Percentiles rank a stretch among this genome's conserved stretches.
phyloP scores from a whole-genome alignment of 2,329 filamentous ascomycete species.

The Sporothrix luriei region DNA sequence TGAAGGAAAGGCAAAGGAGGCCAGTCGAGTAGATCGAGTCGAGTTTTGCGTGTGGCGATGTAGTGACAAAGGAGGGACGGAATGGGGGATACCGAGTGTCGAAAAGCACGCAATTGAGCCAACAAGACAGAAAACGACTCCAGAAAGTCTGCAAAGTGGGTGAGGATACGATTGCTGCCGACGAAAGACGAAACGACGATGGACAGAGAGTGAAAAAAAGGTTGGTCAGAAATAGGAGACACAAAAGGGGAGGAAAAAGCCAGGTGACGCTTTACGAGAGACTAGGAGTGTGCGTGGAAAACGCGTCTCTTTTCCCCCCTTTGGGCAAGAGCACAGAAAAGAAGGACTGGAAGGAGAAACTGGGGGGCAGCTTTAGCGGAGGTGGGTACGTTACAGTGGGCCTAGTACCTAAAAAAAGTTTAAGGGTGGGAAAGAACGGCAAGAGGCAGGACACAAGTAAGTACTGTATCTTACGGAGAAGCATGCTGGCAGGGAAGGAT shows the following conservation, averaged over 20 bases:
- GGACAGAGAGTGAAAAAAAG: background rate
- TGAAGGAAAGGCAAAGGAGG: background rate
- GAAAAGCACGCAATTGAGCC: background rate
- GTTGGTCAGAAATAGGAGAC: constrained; percentile 10
- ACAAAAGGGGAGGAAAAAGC: constrained; percentile 27
- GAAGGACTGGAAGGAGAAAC: constrained; percentile 23
- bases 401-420: constrained; percentile 31
- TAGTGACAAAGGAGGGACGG: constrained; percentile 12
- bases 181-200: background rate
- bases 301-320: constrained; percentile 33
- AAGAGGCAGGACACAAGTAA: background rate
- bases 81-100: background rate
- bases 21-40: background rate
- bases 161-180: constrained; percentile 3
- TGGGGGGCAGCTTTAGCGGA: constrained; percentile 32
- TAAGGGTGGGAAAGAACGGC: constrained; percentile 21
- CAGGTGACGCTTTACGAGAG: constrained; percentile 26
- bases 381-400: constrained; percentile 33
- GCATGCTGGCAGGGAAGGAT: background rate
- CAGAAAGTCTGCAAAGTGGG: background rate
- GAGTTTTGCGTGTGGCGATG: constrained; percentile 12
- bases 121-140: background rate
- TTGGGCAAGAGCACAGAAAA: constrained; percentile 28
- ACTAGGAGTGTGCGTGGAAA: background rate
- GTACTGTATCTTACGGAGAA: too few species aligned